Evolutionary conservation across 2,329 filamentous ascomycete species (phyloP).

Genomic region (Gaeumannomyces tritici): DNA sequence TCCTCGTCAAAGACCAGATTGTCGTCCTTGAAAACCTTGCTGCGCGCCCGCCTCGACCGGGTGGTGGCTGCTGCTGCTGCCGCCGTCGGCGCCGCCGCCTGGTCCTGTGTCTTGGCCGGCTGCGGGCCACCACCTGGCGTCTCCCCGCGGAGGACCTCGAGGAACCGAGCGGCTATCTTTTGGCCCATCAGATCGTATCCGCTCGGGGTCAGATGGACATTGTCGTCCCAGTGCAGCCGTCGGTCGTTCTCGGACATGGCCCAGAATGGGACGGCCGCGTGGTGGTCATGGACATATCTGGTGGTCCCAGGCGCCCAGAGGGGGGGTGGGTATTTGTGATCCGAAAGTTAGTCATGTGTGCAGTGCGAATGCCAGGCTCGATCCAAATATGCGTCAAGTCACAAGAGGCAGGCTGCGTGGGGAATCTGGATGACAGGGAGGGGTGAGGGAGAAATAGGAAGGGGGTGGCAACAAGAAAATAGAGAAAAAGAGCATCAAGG

Average conservation of each 20-base stretch:
- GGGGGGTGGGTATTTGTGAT: neutral
- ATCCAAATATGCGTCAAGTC: neutral
- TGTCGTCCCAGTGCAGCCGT: constrained; percentile 49
- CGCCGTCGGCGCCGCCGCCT: neutral
- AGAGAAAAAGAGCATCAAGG: neutral
- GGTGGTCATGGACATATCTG: constrained; percentile 20
- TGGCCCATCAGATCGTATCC: constrained; percentile 56
- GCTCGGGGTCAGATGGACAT: constrained; percentile 44
- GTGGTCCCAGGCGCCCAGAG: neutral
- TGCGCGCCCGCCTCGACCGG: constrained; percentile 4
- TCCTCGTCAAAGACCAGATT: constrained; percentile 40
- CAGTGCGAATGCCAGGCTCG: no score
- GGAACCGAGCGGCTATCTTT: constrained; percentile 41
- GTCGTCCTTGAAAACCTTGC: constrained; percentile 23
- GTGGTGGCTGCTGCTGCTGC: no score
- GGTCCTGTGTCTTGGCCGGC: constrained; percentile 1
- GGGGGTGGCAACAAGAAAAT: neutral
- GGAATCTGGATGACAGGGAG: no score
- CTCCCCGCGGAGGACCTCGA: constrained; percentile 31
- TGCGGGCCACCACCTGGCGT: constrained; percentile 7
- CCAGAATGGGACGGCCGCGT: constrained; percentile 43
- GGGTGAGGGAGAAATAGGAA: neutral
- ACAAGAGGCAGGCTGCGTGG: neutral
- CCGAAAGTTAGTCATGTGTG: neutral
- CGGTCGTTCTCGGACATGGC: constrained; percentile 34